phyloP scores from a whole-genome alignment of 2,329 filamentous ascomycete genomes.

The Magnaporthiopsis incrustans region DNA sequence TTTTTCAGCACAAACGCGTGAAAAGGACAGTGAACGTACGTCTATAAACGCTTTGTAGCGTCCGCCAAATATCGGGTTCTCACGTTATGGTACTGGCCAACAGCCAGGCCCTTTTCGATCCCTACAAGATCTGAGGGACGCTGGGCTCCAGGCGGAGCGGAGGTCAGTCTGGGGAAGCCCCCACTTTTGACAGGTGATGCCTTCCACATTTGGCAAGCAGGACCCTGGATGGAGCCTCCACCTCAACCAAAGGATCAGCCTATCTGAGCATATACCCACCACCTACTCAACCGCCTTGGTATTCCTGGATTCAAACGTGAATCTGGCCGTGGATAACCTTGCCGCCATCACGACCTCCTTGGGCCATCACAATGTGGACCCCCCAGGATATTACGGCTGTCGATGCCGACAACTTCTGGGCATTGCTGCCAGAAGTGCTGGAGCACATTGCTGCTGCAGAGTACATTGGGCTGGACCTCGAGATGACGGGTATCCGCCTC shows the following conservation, averaged over 20 bases:
- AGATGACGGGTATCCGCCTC: conserved; percentile 27
- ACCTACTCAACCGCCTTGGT: background rate
- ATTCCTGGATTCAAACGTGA: background rate
- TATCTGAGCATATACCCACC: background rate
- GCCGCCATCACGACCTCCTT: background rate
- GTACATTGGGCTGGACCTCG: conserved; percentile 27
- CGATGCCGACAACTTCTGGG: conserved; percentile 19
- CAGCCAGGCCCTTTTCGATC: background rate
- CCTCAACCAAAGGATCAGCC: background rate
- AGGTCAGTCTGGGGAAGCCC: background rate
- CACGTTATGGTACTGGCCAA: background rate
- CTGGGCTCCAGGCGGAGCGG: background rate
- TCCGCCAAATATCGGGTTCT: too few relatives aligned
- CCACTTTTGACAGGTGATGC: background rate
- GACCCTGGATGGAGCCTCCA: background rate
- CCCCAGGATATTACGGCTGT: conserved; percentile 19
- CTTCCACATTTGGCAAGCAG: background rate
- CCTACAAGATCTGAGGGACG: background rate
- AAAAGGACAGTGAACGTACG: too few relatives aligned
- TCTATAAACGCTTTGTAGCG: too few relatives aligned
- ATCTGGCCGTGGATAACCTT: background rate
- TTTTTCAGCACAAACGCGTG: too few relatives aligned
- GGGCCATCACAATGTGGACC: background rate
- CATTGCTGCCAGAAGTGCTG: conserved; percentile 21
- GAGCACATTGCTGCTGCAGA: conserved; percentile 20